phyloP scores from a whole-genome alignment of 805 yeast genomes.

The Suhomyces faveliae region DNA sequence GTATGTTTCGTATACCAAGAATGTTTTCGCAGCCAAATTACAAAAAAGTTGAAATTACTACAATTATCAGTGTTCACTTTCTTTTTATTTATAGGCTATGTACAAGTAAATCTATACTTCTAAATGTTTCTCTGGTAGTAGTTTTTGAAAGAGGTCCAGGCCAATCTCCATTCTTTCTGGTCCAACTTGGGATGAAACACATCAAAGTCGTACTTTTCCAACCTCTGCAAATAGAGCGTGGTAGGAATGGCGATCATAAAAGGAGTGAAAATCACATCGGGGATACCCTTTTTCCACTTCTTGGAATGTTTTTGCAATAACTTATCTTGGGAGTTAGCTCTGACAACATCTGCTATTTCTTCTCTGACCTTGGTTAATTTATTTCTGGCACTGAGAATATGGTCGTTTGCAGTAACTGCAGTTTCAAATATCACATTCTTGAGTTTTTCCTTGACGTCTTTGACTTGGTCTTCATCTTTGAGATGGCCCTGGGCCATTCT shows the following conservation, averaged over 20 bases:
- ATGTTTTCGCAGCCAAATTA: not conserved
- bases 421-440: constrained; percentile 65
- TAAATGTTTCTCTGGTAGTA: constrained; percentile 42
- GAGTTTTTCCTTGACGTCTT: constrained; percentile 35
- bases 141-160: constrained; percentile 55
- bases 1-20: not conserved
- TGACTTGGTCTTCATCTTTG: constrained; percentile 20
- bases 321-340: constrained; percentile 19
- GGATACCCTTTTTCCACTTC: constrained; percentile 47
- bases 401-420: constrained; percentile 79
- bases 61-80: too few relatives aligned
- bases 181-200: constrained; percentile 44
- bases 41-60: not conserved
- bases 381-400: constrained; percentile 64
- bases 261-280: constrained; percentile 68
- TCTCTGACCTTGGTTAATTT: constrained; percentile 43
- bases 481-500: constrained; percentile 47
- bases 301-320: constrained; percentile 24
- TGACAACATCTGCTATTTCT: constrained; percentile 34
- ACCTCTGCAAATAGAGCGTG: constrained; percentile 54
- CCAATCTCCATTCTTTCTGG: constrained; percentile 62
- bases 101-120: not conserved
- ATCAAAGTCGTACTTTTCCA: constrained; percentile 68
- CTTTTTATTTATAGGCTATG: not conserved
- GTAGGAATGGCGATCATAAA: constrained; percentile 68